Evolutionary conservation across 257 asterid genomes (phyloP).

Genomic region (Catharanthus roseus): DNA sequence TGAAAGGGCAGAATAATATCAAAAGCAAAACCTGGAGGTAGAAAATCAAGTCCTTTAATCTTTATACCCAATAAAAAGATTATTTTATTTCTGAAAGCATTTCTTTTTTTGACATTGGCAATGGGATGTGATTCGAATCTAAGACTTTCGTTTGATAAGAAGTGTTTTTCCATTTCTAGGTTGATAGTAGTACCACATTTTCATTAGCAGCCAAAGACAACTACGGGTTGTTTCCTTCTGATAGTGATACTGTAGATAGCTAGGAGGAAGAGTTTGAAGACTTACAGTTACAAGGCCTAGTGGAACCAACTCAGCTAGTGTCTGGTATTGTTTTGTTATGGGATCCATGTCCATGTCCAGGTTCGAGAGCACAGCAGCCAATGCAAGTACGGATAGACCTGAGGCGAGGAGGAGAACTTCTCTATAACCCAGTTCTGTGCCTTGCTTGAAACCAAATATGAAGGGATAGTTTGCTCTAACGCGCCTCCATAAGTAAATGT

Average conservation of each 20-base stretch:
- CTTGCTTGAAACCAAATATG: constrained; percentile 64
- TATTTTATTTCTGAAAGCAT: too few relatives aligned
- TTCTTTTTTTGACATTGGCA: too few relatives aligned
- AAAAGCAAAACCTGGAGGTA: constrained; percentile 43
- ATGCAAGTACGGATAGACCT: constrained; percentile 56
- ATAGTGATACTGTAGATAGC: not conserved
- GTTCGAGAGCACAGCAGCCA: constrained; percentile 60
- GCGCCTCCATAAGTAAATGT: constrained; percentile 68
- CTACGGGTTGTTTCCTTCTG: not conserved
- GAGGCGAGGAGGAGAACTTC: constrained; percentile 71
- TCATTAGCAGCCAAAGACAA: not conserved
- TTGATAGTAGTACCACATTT: not conserved
- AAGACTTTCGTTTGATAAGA: too few relatives aligned
- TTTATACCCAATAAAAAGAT: not conserved
- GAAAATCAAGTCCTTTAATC: not conserved
- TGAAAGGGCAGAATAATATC: constrained; percentile 61
- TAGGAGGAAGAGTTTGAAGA: not conserved
- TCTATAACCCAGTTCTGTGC: constrained; percentile 64
- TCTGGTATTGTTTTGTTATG: constrained; percentile 27
- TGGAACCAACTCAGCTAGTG: constrained; percentile 67
- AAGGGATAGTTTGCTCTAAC: constrained; percentile 70
- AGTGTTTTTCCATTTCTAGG: too few relatives aligned
- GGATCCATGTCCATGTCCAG: constrained; percentile 81
- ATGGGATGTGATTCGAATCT: too few relatives aligned
- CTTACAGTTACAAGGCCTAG: constrained; percentile 50